These are phyloP conservation scores for Geum urbanum DNA, from an alignment of 306 rosid genomes.

Conservation along the genomic window DNA sequence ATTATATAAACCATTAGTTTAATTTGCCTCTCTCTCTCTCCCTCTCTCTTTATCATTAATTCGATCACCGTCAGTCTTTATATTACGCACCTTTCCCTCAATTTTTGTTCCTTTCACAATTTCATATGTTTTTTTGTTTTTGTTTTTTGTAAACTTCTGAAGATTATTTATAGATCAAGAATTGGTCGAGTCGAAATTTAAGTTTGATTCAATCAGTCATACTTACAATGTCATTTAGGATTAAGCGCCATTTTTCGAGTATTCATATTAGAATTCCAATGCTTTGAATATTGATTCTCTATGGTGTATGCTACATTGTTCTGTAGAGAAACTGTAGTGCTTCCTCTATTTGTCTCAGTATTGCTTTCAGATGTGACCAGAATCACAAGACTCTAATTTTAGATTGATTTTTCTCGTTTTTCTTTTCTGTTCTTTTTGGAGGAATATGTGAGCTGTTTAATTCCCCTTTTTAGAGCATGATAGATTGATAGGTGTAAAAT, in stretches of 20 bases:
- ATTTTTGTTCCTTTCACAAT: background rate
- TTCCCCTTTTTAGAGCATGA: background rate
- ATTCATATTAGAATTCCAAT: background rate
- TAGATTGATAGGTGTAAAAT: background rate
- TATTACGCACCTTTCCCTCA: background rate
- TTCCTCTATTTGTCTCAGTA: background rate
- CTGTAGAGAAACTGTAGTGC: background rate
- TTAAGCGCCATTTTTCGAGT: constrained; percentile 4
- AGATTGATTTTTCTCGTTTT: background rate
- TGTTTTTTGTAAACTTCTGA: constrained; percentile 14
- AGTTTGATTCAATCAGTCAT: constrained; percentile 24
- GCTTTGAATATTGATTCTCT: background rate
- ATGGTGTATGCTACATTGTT: background rate
- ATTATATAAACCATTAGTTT: background rate
- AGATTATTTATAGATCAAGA: constrained; percentile 2
- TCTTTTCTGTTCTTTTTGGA: background rate
- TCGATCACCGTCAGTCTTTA: background rate
- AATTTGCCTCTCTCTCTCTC: background rate
- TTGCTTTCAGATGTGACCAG: background rate
- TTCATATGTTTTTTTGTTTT: background rate
- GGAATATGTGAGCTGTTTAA: background rate
- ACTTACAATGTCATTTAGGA: background rate
- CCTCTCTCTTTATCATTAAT: background rate
- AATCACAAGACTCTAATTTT: background rate
- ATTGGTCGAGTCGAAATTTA: constrained; percentile 12